Base-by-base conservation (phyloP, 2,329 filamentous ascomycete genomes). In the Fusarium sp. region DNA sequence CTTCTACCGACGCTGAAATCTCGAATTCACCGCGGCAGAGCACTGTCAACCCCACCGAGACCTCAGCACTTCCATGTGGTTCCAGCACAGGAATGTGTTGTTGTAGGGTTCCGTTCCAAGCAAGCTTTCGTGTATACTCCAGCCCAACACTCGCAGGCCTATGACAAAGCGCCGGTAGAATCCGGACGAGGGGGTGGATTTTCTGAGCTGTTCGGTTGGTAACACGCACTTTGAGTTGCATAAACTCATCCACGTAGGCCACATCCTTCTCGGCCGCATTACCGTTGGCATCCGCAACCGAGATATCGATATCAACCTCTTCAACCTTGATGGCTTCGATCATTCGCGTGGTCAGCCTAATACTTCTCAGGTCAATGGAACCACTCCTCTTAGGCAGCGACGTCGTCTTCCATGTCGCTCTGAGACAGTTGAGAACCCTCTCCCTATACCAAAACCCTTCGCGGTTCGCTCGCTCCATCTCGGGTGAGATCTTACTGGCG, bases 391-490 rank as follows among this genome's bases (percentile, higher is more conserved):
- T 77, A 0, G 82, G 81, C 3, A 82, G 81, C 2, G 82, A 82
- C 2, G 71, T 82, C 0, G 87, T 88, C 56, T 82, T 87, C 94
- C 94, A 97, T 0, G 84, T 87, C 0, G 90, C 93, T 25, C 84
- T 84, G 11, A 97, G 80, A 41, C 84, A 83, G 62, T 91, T 89
- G 4, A 97, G 84, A 3, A 97, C 85, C 74, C 88, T 89, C 77
- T 97, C 92, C 17, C 94, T 88, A 77, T 93, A 97, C 94, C 94
- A 97, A 77, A 97, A 97, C 1, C 90, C 88, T 79, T 97, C 93
- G 51, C 94, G 85, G 62, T 86, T 91, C 14, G 89, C 87, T 33
- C 92, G 87, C 79, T 97, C 94, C 43, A 86, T 87, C 67, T 96
- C 93, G 0, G 93, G 92, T 0, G 91, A 90, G 56, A 94, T 88